Base-by-base conservation (phyloP, 2,329 filamentous ascomycete species). In the Diaporthe sp. region DNA sequence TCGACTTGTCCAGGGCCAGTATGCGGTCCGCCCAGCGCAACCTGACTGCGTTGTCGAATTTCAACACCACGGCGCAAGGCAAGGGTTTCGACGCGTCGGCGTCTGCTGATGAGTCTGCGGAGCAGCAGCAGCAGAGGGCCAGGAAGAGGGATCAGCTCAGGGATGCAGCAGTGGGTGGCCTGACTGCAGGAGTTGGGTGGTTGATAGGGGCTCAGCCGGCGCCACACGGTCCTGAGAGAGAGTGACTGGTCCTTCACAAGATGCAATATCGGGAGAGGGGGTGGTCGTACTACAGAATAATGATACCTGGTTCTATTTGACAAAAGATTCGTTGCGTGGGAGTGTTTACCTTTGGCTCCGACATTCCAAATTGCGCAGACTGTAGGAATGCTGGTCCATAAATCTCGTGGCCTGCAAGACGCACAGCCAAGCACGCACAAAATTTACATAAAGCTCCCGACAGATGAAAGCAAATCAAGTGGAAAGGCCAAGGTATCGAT, bases 101-200 rank as follows among this genome's bases (percentile, higher is more conserved):
- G 44, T 42, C 32, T 30, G 55, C n/a, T 35, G 30, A n/a, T 12
- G 58, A 37, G 30, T 68, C 22, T 12, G 58, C 56, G 51, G 73
- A 56, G 37, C 32, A 68, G 25, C 27, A 65, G n/a, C 63, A 72
- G 66, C 65, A 86, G 74, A 86, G 83, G 73, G 86, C 90, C 50
- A 88, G 94, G 78, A 96, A 92, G 85, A 88, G 94, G 78, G 94
- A 96, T 81, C 92, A 93, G 81, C 79, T 93, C 53, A 86, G 90
- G 76, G 91, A 93, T 75, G 92, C 88, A 47, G 92, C 92, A 12
- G 90, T 92, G 72, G 91, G 90, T n/a, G 92, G 91, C 1, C 81
- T 93, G 61, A 92, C 92, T 3, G 91, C 90, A 56, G 90, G 92
- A 25, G 89, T 94, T 32, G 91, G 92, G 0, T 93, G 92, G 92